Evolutionary conservation across 495 filamentous ascomycete species (phyloP).

Genomic region (Amphirosellinia nigrospora): DNA sequence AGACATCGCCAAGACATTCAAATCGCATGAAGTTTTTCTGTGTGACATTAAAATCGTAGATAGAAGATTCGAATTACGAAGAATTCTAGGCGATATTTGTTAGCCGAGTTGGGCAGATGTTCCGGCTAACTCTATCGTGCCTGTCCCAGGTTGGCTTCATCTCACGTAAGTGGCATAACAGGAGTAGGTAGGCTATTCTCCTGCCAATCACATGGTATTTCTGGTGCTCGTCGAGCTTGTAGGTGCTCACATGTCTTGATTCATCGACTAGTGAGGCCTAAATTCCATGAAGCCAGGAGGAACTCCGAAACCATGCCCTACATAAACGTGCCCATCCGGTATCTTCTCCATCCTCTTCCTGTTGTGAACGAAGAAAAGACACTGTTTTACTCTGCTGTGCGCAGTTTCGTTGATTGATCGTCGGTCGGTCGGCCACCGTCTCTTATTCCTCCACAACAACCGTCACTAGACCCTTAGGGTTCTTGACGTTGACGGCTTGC

Average conservation of each 20-base stretch:
- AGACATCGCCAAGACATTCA: conserved; percentile 16
- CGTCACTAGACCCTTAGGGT: conserved; percentile 94
- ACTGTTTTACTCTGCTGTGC: conserved; percentile 39
- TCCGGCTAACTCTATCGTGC: background rate
- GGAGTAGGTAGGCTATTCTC: conserved; percentile 12
- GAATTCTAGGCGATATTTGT: background rate
- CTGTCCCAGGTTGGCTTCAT: conserved; percentile 3
- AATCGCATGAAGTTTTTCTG: background rate
- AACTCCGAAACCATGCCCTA: conserved; percentile 61
- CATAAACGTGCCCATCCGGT: conserved; percentile 47
- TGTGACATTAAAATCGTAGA: background rate
- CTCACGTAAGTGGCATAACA: conserved; percentile 22
- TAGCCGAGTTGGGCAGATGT: background rate
- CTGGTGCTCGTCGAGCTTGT: conserved; percentile 21
- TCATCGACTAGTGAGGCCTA: conserved; percentile 57
- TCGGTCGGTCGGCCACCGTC: conserved; percentile 20
- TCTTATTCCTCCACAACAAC: conserved; percentile 69
- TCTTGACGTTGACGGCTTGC: conserved; percentile 99
- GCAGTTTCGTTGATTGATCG: conserved; percentile 26
- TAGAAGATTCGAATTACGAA: background rate
- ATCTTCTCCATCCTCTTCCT: conserved; percentile 35
- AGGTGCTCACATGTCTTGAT: conserved; percentile 50
- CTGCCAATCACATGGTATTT: conserved; percentile 17
- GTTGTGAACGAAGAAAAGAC: conserved; percentile 34
- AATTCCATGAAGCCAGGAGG: conserved; percentile 54